Percentiles rank a stretch among this genome's conserved stretches.
Evolutionary conservation across 495 filamentous ascomycete genomes (phyloP).

Genomic region (Choiromyces venosus): DNA sequence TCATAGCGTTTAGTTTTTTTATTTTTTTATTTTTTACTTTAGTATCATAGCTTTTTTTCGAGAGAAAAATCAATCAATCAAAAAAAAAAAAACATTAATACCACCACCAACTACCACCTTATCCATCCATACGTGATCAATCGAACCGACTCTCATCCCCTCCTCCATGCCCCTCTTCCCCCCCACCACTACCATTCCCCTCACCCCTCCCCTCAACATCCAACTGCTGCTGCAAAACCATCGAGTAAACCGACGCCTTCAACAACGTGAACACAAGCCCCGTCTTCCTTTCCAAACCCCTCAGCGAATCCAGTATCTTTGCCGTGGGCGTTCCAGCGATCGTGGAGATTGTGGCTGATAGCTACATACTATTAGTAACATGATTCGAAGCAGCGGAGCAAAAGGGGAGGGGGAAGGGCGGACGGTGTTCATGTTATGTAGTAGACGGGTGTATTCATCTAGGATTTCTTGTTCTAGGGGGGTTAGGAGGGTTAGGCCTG

Average conservation of each 20-base stretch:
- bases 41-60: not conserved
- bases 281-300: slow-evolving; percentile 87
- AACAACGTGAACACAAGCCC: slow-evolving; percentile 87
- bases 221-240: slow-evolving; percentile 89
- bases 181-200: slow-evolving; percentile 15
- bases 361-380: too few species aligned
- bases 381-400: slow-evolving; percentile 44
- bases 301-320: slow-evolving; percentile 75
- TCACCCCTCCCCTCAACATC: slow-evolving; percentile 37
- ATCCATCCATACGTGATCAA: not conserved
- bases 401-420: slow-evolving; percentile 42
- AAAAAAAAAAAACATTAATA: not conserved
- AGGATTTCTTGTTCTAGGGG: slow-evolving; percentile 90
- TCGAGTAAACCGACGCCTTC: slow-evolving; percentile 97
- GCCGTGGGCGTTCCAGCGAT: slow-evolving; percentile 60
- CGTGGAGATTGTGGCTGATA: slow-evolving; percentile 56
- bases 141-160: slow-evolving; percentile 35
- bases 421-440: slow-evolving; percentile 89
- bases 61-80: not conserved
- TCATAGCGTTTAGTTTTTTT: not conserved
- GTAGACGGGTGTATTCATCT: slow-evolving; percentile 81
- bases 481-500: slow-evolving; percentile 46
- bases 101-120: not conserved
- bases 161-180: slow-evolving; percentile 41
- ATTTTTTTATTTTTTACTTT: slow-evolving; percentile 1